A percentile compares a stretch with the other conserved stretches of the same genome.
Conservation (phyloP, 2,329 filamentous ascomycete genomes). For the Colletotrichum limetticola region DNA sequence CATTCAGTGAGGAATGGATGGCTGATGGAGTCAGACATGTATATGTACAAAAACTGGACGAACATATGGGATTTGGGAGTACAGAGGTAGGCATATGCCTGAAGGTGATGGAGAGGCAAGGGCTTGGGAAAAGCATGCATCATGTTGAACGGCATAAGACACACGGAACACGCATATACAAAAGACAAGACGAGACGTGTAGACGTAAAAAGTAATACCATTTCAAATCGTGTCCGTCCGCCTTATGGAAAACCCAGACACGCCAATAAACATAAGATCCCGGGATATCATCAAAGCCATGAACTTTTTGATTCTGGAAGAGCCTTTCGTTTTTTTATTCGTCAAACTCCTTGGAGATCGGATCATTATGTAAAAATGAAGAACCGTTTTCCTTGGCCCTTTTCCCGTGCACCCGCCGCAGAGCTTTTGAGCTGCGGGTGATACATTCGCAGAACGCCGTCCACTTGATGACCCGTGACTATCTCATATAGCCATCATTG, state of each 20-base stretch:
- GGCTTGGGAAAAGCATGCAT: background rate
- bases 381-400: conserved; percentile 29
- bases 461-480: conserved; percentile 17
- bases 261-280: conserved; percentile 15
- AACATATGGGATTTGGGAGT: background rate
- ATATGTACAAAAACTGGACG: background rate
- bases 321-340: conserved; percentile 36
- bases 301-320: conserved; percentile 28
- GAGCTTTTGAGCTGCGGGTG: conserved; percentile 16
- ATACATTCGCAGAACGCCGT: conserved; percentile 30
- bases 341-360: conserved; percentile 34
- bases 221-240: conserved; percentile 17
- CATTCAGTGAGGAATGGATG: background rate
- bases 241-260: conserved; percentile 9
- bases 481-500: conserved; percentile 21
- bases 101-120: background rate
- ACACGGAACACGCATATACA: background rate
- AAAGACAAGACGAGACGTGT: background rate
- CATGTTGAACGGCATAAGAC: background rate
- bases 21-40: background rate
- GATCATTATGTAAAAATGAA: conserved; percentile 37
- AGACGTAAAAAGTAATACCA: conserved; percentile 25
- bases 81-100: background rate
- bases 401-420: conserved; percentile 32
- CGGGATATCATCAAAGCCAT: conserved; percentile 4